These are phyloP conservation scores for Keithomyces neogunnii DNA, from an alignment of 2,329 filamentous ascomycete species.

Conservation along the genomic window DNA sequence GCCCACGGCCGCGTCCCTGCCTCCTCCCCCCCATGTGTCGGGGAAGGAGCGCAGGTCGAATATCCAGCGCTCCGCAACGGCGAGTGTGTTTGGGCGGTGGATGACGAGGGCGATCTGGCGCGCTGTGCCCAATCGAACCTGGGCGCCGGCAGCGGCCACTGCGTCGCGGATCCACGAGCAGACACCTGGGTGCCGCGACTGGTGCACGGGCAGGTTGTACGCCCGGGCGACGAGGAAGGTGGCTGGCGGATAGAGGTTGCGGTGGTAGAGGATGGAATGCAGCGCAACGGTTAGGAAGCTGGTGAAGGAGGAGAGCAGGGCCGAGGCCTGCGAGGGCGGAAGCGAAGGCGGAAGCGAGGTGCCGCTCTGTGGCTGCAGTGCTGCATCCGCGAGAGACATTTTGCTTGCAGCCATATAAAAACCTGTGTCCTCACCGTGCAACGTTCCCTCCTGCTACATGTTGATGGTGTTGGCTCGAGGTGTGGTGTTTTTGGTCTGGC, in stretches of 20 bases:
- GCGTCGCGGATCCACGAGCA: constrained; percentile 82
- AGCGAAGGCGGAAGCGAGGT: constrained; percentile 14
- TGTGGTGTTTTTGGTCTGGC: too few relatives aligned
- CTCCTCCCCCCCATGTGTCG: background rate
- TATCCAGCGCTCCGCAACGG: constrained; percentile 52
- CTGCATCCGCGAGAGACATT: background rate
- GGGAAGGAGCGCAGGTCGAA: constrained; percentile 50
- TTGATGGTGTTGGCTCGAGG: too few relatives aligned
- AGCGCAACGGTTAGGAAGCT: constrained; percentile 75
- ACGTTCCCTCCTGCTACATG: too few relatives aligned
- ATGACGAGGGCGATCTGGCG: constrained; percentile 40
- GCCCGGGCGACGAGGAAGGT: constrained; percentile 75
- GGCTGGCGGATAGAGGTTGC: constrained; percentile 64
- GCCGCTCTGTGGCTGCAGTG: background rate
- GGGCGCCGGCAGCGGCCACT: constrained; percentile 59
- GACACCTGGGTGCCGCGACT: constrained; percentile 77
- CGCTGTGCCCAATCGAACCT: constrained; percentile 53
- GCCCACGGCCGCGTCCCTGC: constrained; percentile 13
- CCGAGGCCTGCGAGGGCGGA: constrained; percentile 24
- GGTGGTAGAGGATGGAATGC: constrained; percentile 80
- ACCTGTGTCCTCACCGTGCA: too few relatives aligned
- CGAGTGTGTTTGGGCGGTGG: constrained; percentile 28
- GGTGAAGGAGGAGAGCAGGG: constrained; percentile 60
- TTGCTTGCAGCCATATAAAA: too few relatives aligned
- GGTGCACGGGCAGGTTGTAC: constrained; percentile 76